phyloP scores from a whole-genome alignment of 371 early-diverging fungal genomes.

The Apophysomyces ossiformis region DNA sequence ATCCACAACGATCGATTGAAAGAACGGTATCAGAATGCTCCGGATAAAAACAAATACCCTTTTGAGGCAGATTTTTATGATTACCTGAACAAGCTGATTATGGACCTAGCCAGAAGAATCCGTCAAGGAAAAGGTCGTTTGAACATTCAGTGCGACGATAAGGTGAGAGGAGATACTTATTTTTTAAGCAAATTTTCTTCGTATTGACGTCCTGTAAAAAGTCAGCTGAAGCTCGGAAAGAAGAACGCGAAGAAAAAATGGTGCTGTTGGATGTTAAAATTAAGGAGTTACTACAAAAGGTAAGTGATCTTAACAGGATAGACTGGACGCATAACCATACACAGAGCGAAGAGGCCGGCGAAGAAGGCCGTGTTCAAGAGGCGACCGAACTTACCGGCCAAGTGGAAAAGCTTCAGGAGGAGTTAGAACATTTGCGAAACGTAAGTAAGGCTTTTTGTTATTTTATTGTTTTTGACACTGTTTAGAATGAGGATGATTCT shows the following conservation, averaged over 20 bases:
- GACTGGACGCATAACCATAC: slow-evolving; percentile 2
- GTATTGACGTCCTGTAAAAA: slow-evolving; percentile 14
- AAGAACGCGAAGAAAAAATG: slow-evolving; percentile 82
- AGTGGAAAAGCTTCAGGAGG: slow-evolving; percentile 69
- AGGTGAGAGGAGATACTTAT: slow-evolving; percentile 37
- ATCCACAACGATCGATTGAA: slow-evolving; percentile 85
- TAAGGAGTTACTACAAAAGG: slow-evolving; percentile 70
- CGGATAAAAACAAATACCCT: slow-evolving; percentile 69
- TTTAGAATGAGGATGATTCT: slow-evolving; percentile 66
- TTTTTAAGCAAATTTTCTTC: slow-evolving; percentile 12
- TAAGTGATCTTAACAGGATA: slow-evolving; percentile 17
- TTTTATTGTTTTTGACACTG: slow-evolving; percentile 16
- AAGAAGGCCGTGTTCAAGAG: slow-evolving; percentile 81
- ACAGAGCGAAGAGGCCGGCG: slow-evolving; percentile 74
- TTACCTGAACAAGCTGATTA: slow-evolving; percentile 69
- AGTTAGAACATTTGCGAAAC: slow-evolving; percentile 65
- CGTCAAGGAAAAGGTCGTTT: slow-evolving; percentile 76
- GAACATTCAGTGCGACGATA: slow-evolving; percentile 75
- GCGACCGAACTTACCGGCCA: slow-evolving; percentile 67
- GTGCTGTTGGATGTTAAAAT: slow-evolving; percentile 86
- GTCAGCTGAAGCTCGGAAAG: slow-evolving; percentile 71
- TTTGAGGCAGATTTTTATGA: slow-evolving; percentile 82
- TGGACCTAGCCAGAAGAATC: slow-evolving; percentile 80
- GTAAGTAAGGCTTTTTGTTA: slow-evolving; percentile 33
- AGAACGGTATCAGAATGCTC: slow-evolving; percentile 71